A percentile compares a stretch with the other conserved stretches of the same genome.
phyloP scores from a whole-genome alignment of 2,329 filamentous ascomycete species.

The Xylaria sp. region DNA sequence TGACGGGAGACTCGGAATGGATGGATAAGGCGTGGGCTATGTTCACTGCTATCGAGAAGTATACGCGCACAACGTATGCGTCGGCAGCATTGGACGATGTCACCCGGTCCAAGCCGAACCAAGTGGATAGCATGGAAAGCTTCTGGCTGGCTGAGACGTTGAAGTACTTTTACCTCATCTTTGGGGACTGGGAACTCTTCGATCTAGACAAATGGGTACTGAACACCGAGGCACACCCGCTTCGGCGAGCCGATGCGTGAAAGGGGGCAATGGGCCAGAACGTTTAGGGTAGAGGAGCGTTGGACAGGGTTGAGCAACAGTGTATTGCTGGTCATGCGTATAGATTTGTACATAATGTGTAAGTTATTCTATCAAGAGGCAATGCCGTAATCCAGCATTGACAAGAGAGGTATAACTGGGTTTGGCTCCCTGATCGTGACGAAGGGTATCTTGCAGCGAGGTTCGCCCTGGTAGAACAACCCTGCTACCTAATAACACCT shows the following conservation, averaged over 20 bases:
- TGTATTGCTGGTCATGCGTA: slow-evolving; percentile 1
- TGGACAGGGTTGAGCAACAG: not conserved
- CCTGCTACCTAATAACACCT: too few relatives aligned
- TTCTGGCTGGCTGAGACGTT: slow-evolving; percentile 68
- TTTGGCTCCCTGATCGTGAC: too few relatives aligned
- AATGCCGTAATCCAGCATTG: too few relatives aligned
- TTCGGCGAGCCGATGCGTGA: slow-evolving; percentile 35
- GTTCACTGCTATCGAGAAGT: slow-evolving; percentile 59
- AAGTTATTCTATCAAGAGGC: not conserved
- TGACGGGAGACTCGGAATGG: slow-evolving; percentile 62
- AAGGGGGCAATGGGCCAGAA: not conserved
- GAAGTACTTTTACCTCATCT: slow-evolving; percentile 63
- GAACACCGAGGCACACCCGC: slow-evolving; percentile 52
- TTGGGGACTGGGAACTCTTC: slow-evolving; percentile 52
- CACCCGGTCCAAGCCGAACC: slow-evolving; percentile 33
- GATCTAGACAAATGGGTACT: slow-evolving; percentile 59
- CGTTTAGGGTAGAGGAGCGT: not conserved
- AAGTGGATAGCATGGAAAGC: slow-evolving; percentile 59
- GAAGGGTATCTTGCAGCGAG: too few relatives aligned
- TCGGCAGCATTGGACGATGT: slow-evolving; percentile 64
- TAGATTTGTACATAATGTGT: not conserved
- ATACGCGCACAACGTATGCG: slow-evolving; percentile 57
- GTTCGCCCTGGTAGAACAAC: too few relatives aligned
- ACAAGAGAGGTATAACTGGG: too few relatives aligned
- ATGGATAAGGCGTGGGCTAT: slow-evolving; percentile 68